Evolutionary conservation across 2,329 filamentous ascomycete genomes (phyloP).

Genomic region (Arthrocladium fulminans): DNA sequence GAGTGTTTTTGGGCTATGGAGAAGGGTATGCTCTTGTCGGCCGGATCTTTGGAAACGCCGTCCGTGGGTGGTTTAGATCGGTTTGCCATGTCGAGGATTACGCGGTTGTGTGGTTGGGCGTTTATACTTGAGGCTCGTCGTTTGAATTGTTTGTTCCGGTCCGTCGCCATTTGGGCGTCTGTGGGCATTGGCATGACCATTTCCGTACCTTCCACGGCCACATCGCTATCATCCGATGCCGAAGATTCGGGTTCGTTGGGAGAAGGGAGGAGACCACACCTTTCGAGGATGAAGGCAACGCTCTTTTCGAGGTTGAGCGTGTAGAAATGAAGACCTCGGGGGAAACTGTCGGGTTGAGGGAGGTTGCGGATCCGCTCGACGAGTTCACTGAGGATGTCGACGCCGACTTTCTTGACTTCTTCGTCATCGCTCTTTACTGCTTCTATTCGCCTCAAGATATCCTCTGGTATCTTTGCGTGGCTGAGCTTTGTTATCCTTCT

Average conservation of each 20-base stretch:
- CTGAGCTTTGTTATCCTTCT: conserved; percentile 89
- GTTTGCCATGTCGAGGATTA: conserved; percentile 67
- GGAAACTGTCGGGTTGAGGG: conserved; percentile 43
- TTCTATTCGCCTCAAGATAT: conserved; percentile 56
- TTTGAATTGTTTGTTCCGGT: conserved; percentile 26
- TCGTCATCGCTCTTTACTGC: conserved; percentile 40
- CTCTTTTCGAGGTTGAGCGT: conserved; percentile 94
- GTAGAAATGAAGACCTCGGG: conserved; percentile 90
- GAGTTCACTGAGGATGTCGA: conserved; percentile 68
- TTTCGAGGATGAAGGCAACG: conserved; percentile 84
- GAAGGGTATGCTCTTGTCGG: conserved; percentile 17
- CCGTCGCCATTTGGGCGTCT: not conserved
- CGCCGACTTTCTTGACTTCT: conserved; percentile 39
- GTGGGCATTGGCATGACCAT: not conserved
- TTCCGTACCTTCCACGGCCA: conserved; percentile 30
- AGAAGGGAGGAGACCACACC: conserved; percentile 68
- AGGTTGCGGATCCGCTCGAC: conserved; percentile 66
- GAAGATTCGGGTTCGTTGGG: conserved; percentile 16
- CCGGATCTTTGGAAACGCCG: conserved; percentile 5
- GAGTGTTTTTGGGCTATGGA: conserved; percentile 45
- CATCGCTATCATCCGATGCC: conserved; percentile 32
- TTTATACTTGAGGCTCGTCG: conserved; percentile 70
- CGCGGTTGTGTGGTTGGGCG: conserved; percentile 76
- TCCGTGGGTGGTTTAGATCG: conserved; percentile 31
- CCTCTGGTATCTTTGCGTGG: conserved; percentile 69